Evolutionary conservation across 805 yeast genomes (phyloP), one percentile per base, ranked within the genome.

Genomic region (Tetrapisispora taiwanensis): DNA sequence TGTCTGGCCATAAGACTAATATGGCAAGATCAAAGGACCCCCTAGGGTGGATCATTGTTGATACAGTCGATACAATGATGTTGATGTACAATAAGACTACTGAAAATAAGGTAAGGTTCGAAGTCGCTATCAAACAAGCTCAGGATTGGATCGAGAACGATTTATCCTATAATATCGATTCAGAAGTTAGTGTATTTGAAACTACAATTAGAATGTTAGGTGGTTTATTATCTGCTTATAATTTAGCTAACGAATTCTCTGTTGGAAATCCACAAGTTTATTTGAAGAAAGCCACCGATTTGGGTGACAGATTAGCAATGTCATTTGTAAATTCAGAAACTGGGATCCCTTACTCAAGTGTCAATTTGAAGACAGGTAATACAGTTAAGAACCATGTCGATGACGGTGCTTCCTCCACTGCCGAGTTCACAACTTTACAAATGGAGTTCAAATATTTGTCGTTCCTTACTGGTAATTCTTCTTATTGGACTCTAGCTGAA

Each of bases 131-230:
- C 28, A 63, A 60, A 31, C 71, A 75, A 26, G 89, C 94, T 6
- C 74, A 77, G 48, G 59, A 74, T 5, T 89, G 95, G 95, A 82
- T 89, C 40, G 71, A 73, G 39, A 66, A 79, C 45, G 86, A 77
- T 41, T 69, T 89, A 50, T 71, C 70, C 43, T 88, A 85, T 58
- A 76, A 79, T 52, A 76, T 84, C 52, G 84, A 86, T 58, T 76
- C 79, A 48, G 74, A 74, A 30, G 92, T 86, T 35, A 87, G 82
- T 58, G 80, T 87, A 6, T 89, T 89, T 63, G 97, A 88, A 60
- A 87, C 96, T n/a, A 86, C 97, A 6, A 88, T 86, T 50, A 73
- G 96, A 59, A 86, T 89, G 94, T 67, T 89, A 22, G 97, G 97
- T 36, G 97, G 97, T 0, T 69, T 89, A n/a, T 66, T 89, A 40